phyloP scores from a whole-genome alignment of 129 eudicot genomes.

The Centaurea solstitialis region DNA sequence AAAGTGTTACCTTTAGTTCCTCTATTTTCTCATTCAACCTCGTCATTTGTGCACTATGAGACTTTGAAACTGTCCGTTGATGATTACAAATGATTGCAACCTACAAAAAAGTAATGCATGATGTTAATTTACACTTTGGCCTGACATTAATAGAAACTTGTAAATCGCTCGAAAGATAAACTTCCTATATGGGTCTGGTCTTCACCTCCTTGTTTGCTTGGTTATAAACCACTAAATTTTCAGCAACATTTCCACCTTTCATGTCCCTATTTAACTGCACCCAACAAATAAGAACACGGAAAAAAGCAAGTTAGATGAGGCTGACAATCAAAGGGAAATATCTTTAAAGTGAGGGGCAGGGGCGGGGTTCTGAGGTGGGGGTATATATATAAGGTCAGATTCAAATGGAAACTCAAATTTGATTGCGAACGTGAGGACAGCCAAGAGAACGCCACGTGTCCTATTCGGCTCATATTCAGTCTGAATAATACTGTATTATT shows the following conservation, averaged over 20 bases:
- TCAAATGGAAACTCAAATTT: too few relatives aligned
- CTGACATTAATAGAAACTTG: not conserved
- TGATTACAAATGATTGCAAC: slow-evolving; percentile 98
- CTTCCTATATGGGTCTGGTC: not conserved
- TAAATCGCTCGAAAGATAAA: not conserved
- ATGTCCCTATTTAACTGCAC: slow-evolving; percentile 64
- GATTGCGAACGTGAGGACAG: too few relatives aligned
- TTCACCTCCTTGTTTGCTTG: slow-evolving; percentile 94
- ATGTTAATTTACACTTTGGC: slow-evolving; percentile 4
- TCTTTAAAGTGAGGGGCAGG: not conserved
- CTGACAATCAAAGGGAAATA: not conserved
- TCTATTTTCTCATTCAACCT: slow-evolving; percentile 73
- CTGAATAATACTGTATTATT: too few relatives aligned
- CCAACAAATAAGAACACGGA: slow-evolving; percentile 3
- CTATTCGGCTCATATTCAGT: too few relatives aligned
- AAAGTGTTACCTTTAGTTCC: slow-evolving; percentile 63
- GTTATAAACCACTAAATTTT: slow-evolving; percentile 71
- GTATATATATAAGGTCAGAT: too few relatives aligned
- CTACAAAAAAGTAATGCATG: slow-evolving; percentile 43
- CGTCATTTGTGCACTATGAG: slow-evolving; percentile 76
- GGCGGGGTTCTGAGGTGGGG: too few relatives aligned
- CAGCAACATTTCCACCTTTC: slow-evolving; percentile 65
- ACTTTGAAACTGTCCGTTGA: slow-evolving; percentile 94
- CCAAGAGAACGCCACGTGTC: too few relatives aligned
- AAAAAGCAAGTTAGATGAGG: not conserved